Base-by-base conservation (phyloP, 805 yeast species). In the Candida qinlingensis region DNA sequence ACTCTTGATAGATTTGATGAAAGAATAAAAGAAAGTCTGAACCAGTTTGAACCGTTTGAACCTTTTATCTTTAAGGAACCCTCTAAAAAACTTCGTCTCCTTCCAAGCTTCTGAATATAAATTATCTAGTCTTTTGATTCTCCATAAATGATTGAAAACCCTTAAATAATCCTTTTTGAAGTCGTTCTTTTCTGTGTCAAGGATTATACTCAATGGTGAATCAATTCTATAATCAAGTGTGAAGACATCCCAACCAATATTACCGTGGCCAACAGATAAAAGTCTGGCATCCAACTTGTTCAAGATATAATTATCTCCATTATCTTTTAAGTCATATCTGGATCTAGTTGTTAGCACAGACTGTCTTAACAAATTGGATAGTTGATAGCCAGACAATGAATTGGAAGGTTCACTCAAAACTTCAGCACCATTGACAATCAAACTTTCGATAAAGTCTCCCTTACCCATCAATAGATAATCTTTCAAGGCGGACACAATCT, bases 201-300 rank as follows among this genome's bases (percentile, higher is more conserved):
- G 69, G 4, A 86, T 73, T 29, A 76, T 69, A 7, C 79, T 72
- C 39, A 85, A 62, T 1, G 86, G 86, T 11, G 71, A 55, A 9
- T 62, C 74, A 9, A 79, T 58, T 46, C 76, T 70, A 63, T 87
- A 94, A 60, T 90, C 97, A 36, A 91, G 68, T 0, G 97, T 88
- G 63, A 92, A 91, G 2, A 87, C 89, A 61, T 91, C 96, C 97
- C 97, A 91, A 1, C 96, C 97, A 44, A 80, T 67, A 30, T 81
- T 79, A 0, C 88, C 85, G 55, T 83, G 87, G 4, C 83, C 83
- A 43, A 85, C 67, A 50, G 85, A 89, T 43, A 91, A 71, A 26
- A 91, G 73, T 41, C 97, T 72, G 0, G 97, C 96, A 70, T 94
- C 98, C 10, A 92, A 62, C 44, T 87, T 67, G 40, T 75, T 68